These are phyloP conservation scores for Malus hybrid DNA, from an alignment of 331 rosid genomes.

Conservation along the genomic window DNA sequence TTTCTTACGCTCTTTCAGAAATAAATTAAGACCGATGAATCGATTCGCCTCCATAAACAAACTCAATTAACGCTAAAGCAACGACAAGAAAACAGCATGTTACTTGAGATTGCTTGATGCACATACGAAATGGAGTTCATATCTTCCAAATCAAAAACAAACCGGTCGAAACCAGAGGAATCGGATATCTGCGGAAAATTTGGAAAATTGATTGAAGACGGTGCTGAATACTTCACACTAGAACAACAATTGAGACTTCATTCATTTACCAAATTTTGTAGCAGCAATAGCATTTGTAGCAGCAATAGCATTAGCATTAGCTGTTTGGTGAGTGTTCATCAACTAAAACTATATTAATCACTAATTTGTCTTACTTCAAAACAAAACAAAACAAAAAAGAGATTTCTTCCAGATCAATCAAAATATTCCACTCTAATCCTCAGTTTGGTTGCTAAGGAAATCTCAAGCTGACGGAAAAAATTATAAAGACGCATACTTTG, in stretches of 20 bases:
- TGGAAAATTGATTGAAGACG: background rate
- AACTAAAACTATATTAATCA: too few species aligned
- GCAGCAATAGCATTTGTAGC: background rate
- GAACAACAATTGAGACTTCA: background rate
- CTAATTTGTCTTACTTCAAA: background rate
- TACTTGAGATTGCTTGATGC: background rate
- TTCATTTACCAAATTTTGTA: background rate
- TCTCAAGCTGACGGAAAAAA: background rate
- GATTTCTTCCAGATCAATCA: slow-evolving; percentile 20
- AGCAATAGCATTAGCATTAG: background rate
- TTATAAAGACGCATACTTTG: background rate
- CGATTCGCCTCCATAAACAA: background rate
- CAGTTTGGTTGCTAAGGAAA: slow-evolving; percentile 1
- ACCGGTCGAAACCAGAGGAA: background rate
- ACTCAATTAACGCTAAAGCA: background rate
- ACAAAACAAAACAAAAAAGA: background rate
- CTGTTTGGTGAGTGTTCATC: background rate
- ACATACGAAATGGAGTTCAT: background rate
- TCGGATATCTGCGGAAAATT: background rate
- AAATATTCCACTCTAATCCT: slow-evolving; percentile 9
- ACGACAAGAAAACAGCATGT: background rate
- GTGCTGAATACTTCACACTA: background rate
- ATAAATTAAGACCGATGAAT: background rate
- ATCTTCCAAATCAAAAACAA: background rate
- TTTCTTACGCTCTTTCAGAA: background rate